These are phyloP conservation scores for Backusella tuberculispora DNA, from an alignment of 192 early-diverging fungal genomes.

Conservation along the genomic window DNA sequence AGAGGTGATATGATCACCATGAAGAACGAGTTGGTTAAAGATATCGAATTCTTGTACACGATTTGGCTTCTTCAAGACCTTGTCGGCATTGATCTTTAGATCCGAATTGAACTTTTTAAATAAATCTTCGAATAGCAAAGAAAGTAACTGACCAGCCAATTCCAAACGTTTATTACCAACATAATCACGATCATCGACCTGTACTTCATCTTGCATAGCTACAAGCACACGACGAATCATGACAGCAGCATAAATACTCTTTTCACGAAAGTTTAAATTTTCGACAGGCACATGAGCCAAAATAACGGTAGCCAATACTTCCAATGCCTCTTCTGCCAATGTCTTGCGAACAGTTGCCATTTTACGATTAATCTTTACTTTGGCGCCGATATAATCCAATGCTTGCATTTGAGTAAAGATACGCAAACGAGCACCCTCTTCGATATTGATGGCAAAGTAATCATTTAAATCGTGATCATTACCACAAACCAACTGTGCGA, in stretches of 20 bases:
- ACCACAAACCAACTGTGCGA: constrained; percentile 91
- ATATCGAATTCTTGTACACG: constrained; percentile 90
- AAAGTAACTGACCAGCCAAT: constrained; percentile 92
- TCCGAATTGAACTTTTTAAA: constrained; percentile 92
- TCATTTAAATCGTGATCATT: constrained; percentile 81
- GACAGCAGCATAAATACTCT: constrained; percentile 90
- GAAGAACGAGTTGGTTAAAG: constrained; percentile 70
- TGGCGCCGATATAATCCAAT: constrained; percentile 84
- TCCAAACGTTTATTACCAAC: constrained; percentile 98
- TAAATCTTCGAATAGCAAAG: constrained; percentile 95
- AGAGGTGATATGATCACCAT: constrained; percentile 85
- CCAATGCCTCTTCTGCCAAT: constrained; percentile 82
- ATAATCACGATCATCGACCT: constrained; percentile 97
- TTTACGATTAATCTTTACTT: constrained; percentile 70
- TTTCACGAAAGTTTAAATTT: constrained; percentile 86
- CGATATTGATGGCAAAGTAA: constrained; percentile 84
- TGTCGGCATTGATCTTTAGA: constrained; percentile 91
- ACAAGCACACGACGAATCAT: constrained; percentile 93
- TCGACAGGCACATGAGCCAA: constrained; percentile 91
- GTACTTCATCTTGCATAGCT: constrained; percentile 77
- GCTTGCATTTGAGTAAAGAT: constrained; percentile 93
- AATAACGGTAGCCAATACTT: constrained; percentile 85
- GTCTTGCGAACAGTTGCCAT: constrained; percentile 54
- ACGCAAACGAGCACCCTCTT: constrained; percentile 74
- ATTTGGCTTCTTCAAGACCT: constrained; percentile 86